These are phyloP conservation scores for Saturnispora silvae DNA, from an alignment of 805 yeast genomes.

Conservation along the genomic window DNA sequence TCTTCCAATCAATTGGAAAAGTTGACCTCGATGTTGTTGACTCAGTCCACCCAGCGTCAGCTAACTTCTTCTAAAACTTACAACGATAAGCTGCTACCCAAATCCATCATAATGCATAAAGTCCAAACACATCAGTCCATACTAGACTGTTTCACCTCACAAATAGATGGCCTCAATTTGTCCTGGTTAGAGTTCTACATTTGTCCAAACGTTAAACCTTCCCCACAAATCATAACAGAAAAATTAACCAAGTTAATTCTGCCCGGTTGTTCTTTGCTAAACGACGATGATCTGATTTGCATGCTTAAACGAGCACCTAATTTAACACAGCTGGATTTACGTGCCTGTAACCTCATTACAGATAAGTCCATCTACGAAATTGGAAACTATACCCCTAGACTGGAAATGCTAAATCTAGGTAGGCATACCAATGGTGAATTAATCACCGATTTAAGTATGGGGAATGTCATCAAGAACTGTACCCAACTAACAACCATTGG, in stretches of 20 bases:
- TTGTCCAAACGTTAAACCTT: constrained; percentile 64
- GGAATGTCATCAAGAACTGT: constrained; percentile 47
- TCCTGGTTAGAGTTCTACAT: constrained; percentile 73
- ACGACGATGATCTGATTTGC: constrained; percentile 45
- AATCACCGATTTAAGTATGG: constrained; percentile 61
- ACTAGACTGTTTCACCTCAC: constrained; percentile 35
- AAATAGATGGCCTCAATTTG: constrained; percentile 36
- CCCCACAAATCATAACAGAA: constrained; percentile 32
- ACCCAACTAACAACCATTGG: constrained; percentile 57
- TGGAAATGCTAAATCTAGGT: constrained; percentile 65
- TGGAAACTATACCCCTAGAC: constrained; percentile 46
- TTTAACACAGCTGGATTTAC: constrained; percentile 56
- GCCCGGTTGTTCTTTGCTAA: constrained; percentile 60
- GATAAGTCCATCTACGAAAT: constrained; percentile 68
- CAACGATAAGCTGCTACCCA: constrained; percentile 7
- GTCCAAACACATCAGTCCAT: constrained; percentile 42
- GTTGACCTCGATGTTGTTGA: constrained; percentile 10
- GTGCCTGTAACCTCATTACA: constrained; percentile 74
- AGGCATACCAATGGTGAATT: constrained; percentile 58
- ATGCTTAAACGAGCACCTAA: constrained; percentile 48
- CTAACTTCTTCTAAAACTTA: too few relatives aligned
- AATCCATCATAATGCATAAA: constrained; percentile 58
- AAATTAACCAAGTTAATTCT: constrained; percentile 40
- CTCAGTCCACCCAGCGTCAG: constrained; percentile 1
- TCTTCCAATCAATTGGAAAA: constrained; percentile 29